Base-by-base conservation (phyloP, 352 stramenopile species). In the Phytophthora pinifolia region DNA sequence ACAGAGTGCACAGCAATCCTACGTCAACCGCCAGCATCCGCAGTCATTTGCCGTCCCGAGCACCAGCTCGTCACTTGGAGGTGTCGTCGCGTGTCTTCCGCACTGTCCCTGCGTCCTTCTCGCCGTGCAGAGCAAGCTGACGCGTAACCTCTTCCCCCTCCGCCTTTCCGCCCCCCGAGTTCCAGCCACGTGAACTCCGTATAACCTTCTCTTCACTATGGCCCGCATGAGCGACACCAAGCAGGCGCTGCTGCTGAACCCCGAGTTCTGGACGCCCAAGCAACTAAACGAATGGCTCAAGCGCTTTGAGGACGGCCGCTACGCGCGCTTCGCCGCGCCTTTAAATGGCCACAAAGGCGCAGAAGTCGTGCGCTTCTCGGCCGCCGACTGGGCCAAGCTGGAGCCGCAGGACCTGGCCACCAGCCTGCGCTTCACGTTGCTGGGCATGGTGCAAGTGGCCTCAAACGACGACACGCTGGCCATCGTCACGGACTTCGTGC, bases 361-460 rank as follows among this genome's bases (percentile, higher is more conserved):
- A 17, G 79, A 93, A 10, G 68, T 92, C 20, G 65, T 92, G 38
- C 72, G 89, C 41, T 89, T 95, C 65, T 54, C 60, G 22, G 67
- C 80, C 6, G 55, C 72, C 6, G 65, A 79, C 6, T 92, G 85
- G 82, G 74, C 70, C 3, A 31, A 72, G 39, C 54, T 92, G 14
- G 59, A 79, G 38, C 85, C 83, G 5, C 59, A 67, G 14, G 71
- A 89, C 37, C 62, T 95, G 33, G 83, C 83, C 4, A 88, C 70
- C 14, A 92, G 83, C 20, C 72, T 93, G 36, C 85, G 85, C 33
- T 95, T 92, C 64, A 95, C 85, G 50, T 65, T 95, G 15, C 61
- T 95, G 14, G 85, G 83, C 10, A 95, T 95, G 85, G 72, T 89
- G 31, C 85, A 95, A 46, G 80, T 95, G 32, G 81, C 83, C 13